Conservation (phyloP, 2,329 filamentous ascomycete species). For the Ophiobolus disseminans region DNA sequence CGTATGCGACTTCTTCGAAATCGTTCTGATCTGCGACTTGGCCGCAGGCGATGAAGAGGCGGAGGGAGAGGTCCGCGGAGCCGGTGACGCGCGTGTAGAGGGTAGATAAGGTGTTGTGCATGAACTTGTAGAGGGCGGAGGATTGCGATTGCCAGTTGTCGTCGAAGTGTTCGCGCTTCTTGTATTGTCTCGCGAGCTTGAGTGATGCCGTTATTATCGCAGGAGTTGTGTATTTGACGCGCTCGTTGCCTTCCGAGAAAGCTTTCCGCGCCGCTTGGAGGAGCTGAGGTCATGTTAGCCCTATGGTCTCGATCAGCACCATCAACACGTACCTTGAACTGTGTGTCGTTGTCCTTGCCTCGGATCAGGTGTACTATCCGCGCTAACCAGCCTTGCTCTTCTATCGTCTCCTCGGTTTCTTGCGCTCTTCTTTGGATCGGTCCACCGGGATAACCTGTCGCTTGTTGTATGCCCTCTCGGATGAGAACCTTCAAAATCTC, state of each 20-base stretch:
- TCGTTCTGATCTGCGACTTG: conserved; percentile 90
- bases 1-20: conserved; percentile 95
- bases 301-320: neutral
- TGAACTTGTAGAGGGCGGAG: conserved; percentile 91
- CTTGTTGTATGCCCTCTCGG: conserved; percentile 83
- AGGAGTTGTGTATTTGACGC: conserved; percentile 93
- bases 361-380: conserved; percentile 88
- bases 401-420: conserved; percentile 96
- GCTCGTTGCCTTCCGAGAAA: conserved; percentile 89
- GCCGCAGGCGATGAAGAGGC: conserved; percentile 88
- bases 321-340: conserved; percentile 70
- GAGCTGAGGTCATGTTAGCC: conserved; percentile 58
- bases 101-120: conserved; percentile 85
- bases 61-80: conserved; percentile 84
- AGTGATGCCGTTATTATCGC: conserved; percentile 88
- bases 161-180: conserved; percentile 85
- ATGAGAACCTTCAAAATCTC: conserved; percentile 90
- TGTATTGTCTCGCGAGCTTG: conserved; percentile 87
- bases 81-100: conserved; percentile 88
- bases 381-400: conserved; percentile 97
- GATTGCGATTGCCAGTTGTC: conserved; percentile 76
- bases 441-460: conserved; percentile 83
- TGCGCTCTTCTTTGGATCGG: conserved; percentile 73
- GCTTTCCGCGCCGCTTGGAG: conserved; percentile 87
- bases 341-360: conserved; percentile 85